Percentiles rank a stretch among this genome's conserved stretches.
phyloP scores from a whole-genome alignment of 1,284 basidiomycete genomes.

The Sutorius eximius region DNA sequence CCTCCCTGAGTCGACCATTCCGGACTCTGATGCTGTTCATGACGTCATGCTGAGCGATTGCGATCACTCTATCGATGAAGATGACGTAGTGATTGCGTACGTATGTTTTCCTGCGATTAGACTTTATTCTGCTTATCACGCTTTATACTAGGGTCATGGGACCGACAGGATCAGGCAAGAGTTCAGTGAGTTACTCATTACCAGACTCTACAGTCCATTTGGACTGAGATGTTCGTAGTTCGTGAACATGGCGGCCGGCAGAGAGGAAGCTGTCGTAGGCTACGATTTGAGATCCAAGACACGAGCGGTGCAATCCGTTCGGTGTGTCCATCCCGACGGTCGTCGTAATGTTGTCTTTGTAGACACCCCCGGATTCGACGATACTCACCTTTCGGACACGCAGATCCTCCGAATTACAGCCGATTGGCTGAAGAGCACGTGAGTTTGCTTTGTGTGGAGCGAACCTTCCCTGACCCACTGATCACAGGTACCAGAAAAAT shows the following conservation, averaged over 20 bases:
- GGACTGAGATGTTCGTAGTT: conserved; percentile 15
- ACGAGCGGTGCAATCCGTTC: conserved; percentile 10
- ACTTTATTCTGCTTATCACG: neutral
- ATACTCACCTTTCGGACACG: conserved; percentile 17
- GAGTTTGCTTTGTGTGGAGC: neutral
- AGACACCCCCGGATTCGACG: conserved; percentile 30
- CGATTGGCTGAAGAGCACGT: conserved; percentile 25
- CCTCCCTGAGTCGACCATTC: neutral
- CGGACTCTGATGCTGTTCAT: neutral
- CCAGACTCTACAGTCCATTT: neutral
- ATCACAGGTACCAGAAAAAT: conserved; percentile 14
- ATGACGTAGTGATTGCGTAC: conserved; percentile 20
- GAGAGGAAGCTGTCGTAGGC: neutral
- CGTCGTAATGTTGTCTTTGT: conserved; percentile 21
- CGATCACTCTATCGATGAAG: neutral
- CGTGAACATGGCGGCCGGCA: conserved; percentile 18
- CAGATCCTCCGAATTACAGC: conserved; percentile 23
- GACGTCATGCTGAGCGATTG: neutral
- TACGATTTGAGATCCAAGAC: conserved; percentile 9
- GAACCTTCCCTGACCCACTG: neutral
- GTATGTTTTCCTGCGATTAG: conserved; percentile 8
- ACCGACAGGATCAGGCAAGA: conserved; percentile 41
- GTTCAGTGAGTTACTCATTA: conserved; percentile 29
- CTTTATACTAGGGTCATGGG: conserved; percentile 40
- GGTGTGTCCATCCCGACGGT: conserved; percentile 16